Conservation (phyloP, 257 asterid genomes). For the Nyctanthes arbortristis region DNA sequence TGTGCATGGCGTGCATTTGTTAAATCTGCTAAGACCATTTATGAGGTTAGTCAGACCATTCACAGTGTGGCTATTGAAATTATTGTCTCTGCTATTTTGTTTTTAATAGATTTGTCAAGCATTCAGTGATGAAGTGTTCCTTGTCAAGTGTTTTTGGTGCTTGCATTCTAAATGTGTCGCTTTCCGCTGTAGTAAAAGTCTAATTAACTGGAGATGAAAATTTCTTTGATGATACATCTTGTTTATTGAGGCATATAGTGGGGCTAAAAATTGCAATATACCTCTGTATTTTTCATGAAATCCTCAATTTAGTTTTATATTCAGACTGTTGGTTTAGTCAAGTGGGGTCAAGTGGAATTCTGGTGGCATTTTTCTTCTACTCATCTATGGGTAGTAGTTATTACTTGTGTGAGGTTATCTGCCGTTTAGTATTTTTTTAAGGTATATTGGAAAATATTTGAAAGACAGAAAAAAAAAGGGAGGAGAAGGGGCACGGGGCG, state of each 20-base stretch:
- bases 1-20: slow-evolving; percentile 81
- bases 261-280: not conserved
- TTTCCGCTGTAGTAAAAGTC: not conserved
- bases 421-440: not conserved
- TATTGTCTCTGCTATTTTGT: not conserved
- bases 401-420: not conserved
- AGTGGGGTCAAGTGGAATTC: not conserved
- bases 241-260: not conserved
- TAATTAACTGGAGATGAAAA: not conserved
- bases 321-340: not conserved
- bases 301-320: not conserved
- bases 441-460: no score
- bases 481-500: no score
- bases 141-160: slow-evolving; percentile 2
- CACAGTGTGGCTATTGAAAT: not conserved
- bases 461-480: no score
- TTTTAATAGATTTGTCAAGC: not conserved
- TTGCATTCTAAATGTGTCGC: not conserved
- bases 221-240: not conserved
- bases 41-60: slow-evolving; percentile 59
- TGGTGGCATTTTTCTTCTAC: not conserved
- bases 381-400: not conserved
- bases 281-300: not conserved
- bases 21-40: slow-evolving; percentile 71
- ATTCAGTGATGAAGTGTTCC: not conserved